Conservation (phyloP, 805 yeast genomes). For the Lachancea thermotolerans region DNA sequence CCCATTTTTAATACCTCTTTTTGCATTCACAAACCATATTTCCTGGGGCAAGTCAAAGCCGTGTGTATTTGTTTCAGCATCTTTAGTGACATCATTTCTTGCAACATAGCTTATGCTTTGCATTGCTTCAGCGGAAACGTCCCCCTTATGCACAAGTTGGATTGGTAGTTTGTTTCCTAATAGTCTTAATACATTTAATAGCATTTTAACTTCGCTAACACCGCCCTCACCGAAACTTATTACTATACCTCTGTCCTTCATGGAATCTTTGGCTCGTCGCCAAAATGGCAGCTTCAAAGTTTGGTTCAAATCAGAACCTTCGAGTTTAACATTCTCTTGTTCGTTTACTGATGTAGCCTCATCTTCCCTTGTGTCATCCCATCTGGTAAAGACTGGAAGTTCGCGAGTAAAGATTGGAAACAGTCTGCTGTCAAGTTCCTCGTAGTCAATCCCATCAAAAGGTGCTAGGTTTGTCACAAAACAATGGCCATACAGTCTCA, state of each 20-base stretch:
- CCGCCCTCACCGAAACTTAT: conserved; percentile 32
- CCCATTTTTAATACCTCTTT: conserved; percentile 21
- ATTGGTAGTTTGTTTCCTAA: conserved; percentile 35
- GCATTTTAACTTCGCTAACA: conserved; percentile 29
- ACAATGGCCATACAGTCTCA: background rate
- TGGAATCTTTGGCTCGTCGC: background rate
- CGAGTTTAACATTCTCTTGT: background rate
- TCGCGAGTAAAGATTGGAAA: background rate
- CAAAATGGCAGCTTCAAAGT: background rate
- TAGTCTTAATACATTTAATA: conserved; percentile 39
- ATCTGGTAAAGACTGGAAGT: background rate
- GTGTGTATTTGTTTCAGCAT: conserved; percentile 18
- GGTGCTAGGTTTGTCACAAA: background rate
- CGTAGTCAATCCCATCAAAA: background rate
- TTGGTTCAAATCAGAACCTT: background rate
- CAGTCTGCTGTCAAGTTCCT: background rate
- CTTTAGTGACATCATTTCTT: conserved; percentile 21
- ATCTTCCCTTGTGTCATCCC: background rate
- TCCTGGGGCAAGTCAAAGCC: conserved; percentile 28
- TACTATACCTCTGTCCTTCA: conserved; percentile 31
- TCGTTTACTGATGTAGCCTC: background rate
- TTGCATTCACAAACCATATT: conserved; percentile 35
- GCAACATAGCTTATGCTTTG: conserved; percentile 33
- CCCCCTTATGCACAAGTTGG: conserved; percentile 37
- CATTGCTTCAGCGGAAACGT: conserved; percentile 32